phyloP scores from a whole-genome alignment of 2,329 filamentous ascomycete species.

The Xylaria arbuscula region DNA sequence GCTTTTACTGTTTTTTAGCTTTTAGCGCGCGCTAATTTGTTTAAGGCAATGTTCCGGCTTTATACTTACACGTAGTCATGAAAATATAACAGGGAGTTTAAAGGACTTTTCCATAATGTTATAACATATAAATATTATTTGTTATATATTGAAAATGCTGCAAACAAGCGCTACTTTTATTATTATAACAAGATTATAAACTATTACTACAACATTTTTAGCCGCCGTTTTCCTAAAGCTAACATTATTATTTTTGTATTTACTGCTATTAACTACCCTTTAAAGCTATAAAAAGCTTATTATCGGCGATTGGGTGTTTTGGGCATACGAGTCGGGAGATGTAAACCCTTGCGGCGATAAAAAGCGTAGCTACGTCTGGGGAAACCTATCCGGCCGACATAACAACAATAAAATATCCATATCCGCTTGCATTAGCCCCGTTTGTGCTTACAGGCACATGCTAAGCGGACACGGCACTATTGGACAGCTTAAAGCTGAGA shows the following conservation, averaged over 20 bases:
- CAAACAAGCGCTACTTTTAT: neutral
- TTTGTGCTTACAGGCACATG: neutral
- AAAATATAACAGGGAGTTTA: no score
- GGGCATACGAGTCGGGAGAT: neutral
- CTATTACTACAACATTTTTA: slow-evolving; percentile 2
- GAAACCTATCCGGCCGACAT: neutral
- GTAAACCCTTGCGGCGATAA: neutral
- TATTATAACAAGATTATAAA: no score
- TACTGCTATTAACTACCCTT: no score
- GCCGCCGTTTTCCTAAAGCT: neutral
- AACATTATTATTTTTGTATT: neutral
- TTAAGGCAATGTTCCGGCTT: no score
- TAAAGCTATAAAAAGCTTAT: slow-evolving; percentile 2
- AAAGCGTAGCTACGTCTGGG: neutral
- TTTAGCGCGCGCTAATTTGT: no score
- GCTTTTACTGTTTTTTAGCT: no score
- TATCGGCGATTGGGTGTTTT: neutral
- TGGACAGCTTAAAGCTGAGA: neutral
- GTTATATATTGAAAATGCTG: neutral
- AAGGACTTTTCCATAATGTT: no score
- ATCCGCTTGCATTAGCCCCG: neutral
- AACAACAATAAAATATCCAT: neutral
- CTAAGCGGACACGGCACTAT: neutral
- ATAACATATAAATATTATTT: no score
- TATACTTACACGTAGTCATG: no score